Conservation (phyloP, 1,284 basidiomycete genomes). For the Exobasidium cylindrosporum region DNA sequence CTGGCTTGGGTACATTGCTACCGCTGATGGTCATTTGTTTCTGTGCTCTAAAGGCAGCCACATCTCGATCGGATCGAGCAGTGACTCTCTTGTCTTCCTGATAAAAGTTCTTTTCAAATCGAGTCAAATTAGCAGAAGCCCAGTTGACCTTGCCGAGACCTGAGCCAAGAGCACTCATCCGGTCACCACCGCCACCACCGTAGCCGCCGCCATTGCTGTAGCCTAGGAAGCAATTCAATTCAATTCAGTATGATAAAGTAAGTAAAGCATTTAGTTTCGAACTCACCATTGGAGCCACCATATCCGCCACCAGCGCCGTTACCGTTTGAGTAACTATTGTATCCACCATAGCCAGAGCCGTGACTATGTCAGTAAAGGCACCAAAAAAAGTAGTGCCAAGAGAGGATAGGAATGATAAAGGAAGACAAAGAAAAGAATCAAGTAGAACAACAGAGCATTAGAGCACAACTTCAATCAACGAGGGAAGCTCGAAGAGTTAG, state of each 20-base stretch:
- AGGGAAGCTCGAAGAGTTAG: too few relatives aligned
- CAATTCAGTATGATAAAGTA: slow-evolving; percentile 10
- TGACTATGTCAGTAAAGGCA: too few relatives aligned
- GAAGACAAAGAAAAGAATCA: too few relatives aligned
- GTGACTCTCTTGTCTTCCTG: slow-evolving; percentile 83
- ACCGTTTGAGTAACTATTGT: slow-evolving; percentile 8
- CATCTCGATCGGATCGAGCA: slow-evolving; percentile 74
- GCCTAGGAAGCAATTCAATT: too few relatives aligned
- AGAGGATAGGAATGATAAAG: too few relatives aligned
- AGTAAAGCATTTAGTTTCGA: not conserved
- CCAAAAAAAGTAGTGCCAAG: too few relatives aligned
- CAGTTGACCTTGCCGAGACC: slow-evolving; percentile 83
- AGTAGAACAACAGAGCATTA: too few relatives aligned
- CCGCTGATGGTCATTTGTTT: slow-evolving; percentile 95
- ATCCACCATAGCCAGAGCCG: too few relatives aligned
- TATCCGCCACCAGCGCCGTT: slow-evolving; percentile 25
- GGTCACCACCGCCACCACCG: slow-evolving; percentile 63
- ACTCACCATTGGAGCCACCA: not conserved
- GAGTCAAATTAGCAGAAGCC: slow-evolving; percentile 68
- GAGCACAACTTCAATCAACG: too few relatives aligned
- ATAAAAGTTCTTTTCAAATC: slow-evolving; percentile 86
- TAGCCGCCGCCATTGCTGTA: slow-evolving; percentile 53
- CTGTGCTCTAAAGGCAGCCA: slow-evolving; percentile 75
- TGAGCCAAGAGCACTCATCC: slow-evolving; percentile 79
- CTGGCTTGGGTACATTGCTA: slow-evolving; percentile 79